Evolutionary conservation across 2,329 filamentous ascomycete genomes (phyloP), one percentile per base, ranked within the genome.

Genomic region (Colletotrichum australisinense): DNA sequence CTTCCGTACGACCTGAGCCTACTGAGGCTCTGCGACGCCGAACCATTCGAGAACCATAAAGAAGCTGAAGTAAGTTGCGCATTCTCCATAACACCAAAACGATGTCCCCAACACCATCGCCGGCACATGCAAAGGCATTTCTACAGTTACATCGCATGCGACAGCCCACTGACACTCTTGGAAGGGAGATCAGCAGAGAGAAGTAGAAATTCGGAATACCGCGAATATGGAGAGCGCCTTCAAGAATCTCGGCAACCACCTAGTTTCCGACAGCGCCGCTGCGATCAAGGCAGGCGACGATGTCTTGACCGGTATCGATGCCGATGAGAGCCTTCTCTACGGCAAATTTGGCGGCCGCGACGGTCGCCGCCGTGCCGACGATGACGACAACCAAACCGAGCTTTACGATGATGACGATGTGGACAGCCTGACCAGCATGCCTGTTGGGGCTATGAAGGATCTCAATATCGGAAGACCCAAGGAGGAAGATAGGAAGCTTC

Each of bases 301-400:
- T 84, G 91, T 91, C 74, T 84, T 93, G 38, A 93, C 92, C 53
- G 89, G 90, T 52, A 88, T 93, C 79, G 93, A 95, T 77, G 87
- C 91, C 42, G 95, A 97, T 79, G 95, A 97, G 84, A 94, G 90
- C 84, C 88, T 96, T 76, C 89, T 97, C 59, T 94, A 94, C 79
- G 89, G 91, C 78, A 88, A 93, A 86, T 88, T 89, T 87, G 85
- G 90, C 83, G 86, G 91, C 72, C 86, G 87, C 73, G 86, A 86
- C 74, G 88, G 89, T 66, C 87, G 93, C 77, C 91, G 94, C 77
- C 90, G 93, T 81, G 92, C 93, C 79, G 95, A 95, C 79, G 94
- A 97, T 80, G 95, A 98, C 77, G 95, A 98, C 80, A 96, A 97
- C 78, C 93, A 94, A 79, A 95, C 93, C 53, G 95, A 97, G 78